Evolutionary conservation across 768 basidiomycete genomes (phyloP), one percentile per base, ranked within the genome.

Genomic region (Lentinula detonsa): DNA sequence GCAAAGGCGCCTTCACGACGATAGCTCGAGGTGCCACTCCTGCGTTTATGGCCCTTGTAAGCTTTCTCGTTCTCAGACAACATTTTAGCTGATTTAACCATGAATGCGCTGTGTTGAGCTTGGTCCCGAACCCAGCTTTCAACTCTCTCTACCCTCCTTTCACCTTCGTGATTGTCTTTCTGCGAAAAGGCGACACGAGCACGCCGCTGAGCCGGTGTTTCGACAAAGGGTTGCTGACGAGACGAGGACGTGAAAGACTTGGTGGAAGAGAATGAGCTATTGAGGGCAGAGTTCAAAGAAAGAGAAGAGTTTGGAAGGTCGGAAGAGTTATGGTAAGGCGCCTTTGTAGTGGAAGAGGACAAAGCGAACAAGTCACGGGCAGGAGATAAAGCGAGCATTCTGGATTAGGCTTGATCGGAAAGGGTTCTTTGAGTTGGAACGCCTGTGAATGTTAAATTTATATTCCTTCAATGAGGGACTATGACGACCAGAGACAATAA

Each of bases 91-190:
- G 55, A 2, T 10, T 21, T 8, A n/a, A 57, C 13, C 45, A 49
- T 59, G 18, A 59, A 59, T 9, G 57, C 33, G 35, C 46, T 59
- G 4, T 59, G 43, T 50, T 49, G 33, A 21, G 31, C 48, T 31
- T 59, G 57, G 15, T 46, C 57, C n/a, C 46, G 21, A 35, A 59
- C 46, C 57, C 57, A 59, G 18, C 46, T 59, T 15, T 49, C 45
- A 2, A 59, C 54, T 15, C 54, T 39, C 13, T 35, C 23, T 43
- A 5, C 57, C 40, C 21, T 56, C 23, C 39, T 39, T 21, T 35
- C 55, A 42, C 18, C 53, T 21, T 21, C 53, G 5, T 15, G 42
- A 13, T 46, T 21, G 5, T 46, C 43, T 23, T 59, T 59, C 2
- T 42, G 57, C 18, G 18, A 8, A 33, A 59, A 59, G 7, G 43